These are phyloP conservation scores for Ogataea naganishii DNA, from an alignment of 805 yeast species.

Conservation along the genomic window DNA sequence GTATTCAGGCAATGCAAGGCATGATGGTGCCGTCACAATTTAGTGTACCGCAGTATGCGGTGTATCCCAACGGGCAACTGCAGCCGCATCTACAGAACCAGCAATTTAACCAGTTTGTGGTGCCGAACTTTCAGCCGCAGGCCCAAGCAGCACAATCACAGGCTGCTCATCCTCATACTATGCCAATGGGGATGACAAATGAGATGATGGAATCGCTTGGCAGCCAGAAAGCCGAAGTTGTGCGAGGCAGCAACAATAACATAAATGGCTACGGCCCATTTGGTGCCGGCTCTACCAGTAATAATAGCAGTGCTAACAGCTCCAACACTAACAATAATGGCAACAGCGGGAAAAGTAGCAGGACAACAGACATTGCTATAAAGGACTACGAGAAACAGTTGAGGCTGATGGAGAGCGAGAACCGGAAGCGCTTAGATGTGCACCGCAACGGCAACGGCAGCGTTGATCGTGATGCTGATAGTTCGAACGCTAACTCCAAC, in stretches of 20 bases:
- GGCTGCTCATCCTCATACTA: no score
- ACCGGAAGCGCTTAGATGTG: constrained; percentile 55
- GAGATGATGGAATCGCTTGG: constrained; percentile 8
- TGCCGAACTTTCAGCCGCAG: constrained; percentile 19
- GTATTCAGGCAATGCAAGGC: constrained; percentile 15
- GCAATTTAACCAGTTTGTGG: constrained; percentile 15
- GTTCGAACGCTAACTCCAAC: background rate
- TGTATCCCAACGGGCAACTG: constrained; percentile 14
- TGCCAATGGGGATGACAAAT: no score
- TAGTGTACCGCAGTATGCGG: constrained; percentile 19
- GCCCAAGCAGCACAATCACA: constrained; percentile 7
- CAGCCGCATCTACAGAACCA: constrained; percentile 7
- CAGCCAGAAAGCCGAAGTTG: no score
- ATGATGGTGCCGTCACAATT: constrained; percentile 21
- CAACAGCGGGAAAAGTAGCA: constrained; percentile 1
- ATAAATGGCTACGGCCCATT: constrained; percentile 10
- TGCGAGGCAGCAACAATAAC: constrained; percentile 9
- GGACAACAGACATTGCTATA: constrained; percentile 40
- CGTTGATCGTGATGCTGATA: constrained; percentile 2
- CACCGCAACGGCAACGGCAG: constrained; percentile 30
- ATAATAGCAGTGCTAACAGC: constrained; percentile 10
- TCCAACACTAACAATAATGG: constrained; percentile 7
- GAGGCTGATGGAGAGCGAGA: constrained; percentile 66
- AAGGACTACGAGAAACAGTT: constrained; percentile 80
- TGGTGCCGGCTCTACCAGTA: constrained; percentile 9